Percentiles rank a stretch among this genome's conserved stretches.
Conservation (phyloP, 192 early-diverging fungal species). For the Pilobolus umbonatus region DNA sequence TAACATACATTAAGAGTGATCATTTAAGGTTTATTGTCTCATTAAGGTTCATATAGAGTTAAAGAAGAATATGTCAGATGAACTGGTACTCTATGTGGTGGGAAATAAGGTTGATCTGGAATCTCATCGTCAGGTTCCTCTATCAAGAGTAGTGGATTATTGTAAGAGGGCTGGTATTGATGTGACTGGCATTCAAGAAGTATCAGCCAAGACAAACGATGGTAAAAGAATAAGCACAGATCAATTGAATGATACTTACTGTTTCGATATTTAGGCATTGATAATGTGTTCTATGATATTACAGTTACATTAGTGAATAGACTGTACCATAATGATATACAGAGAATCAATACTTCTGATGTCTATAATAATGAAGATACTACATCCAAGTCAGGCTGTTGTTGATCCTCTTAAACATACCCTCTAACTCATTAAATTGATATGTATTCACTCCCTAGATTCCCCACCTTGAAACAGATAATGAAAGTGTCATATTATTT, state of each 20-base stretch:
- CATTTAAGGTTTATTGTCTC: not conserved
- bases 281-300: slow-evolving; percentile 47
- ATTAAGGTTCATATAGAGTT: slow-evolving; percentile 37
- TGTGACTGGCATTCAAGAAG: slow-evolving; percentile 57
- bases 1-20: not conserved
- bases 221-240: slow-evolving; percentile 39
- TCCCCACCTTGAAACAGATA: not conserved
- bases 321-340: slow-evolving; percentile 3
- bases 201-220: slow-evolving; percentile 64
- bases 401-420: no score
- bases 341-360: slow-evolving; percentile 1
- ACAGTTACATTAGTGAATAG: slow-evolving; percentile 42
- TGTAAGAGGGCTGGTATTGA: slow-evolving; percentile 44
- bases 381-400: slow-evolving; percentile 1
- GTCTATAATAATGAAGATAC: not conserved
- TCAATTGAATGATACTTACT: not conserved
- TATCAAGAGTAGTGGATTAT: slow-evolving; percentile 51
- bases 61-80: slow-evolving; percentile 56
- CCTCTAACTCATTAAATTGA: no score
- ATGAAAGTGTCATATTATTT: not conserved
- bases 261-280: slow-evolving; percentile 22
- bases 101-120: slow-evolving; percentile 67
- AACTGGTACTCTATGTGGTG: slow-evolving; percentile 61
- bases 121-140: slow-evolving; percentile 48
- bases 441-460: no score